phyloP scores from a whole-genome alignment of 2,329 filamentous ascomycete species.

The Neonectria hederae region DNA sequence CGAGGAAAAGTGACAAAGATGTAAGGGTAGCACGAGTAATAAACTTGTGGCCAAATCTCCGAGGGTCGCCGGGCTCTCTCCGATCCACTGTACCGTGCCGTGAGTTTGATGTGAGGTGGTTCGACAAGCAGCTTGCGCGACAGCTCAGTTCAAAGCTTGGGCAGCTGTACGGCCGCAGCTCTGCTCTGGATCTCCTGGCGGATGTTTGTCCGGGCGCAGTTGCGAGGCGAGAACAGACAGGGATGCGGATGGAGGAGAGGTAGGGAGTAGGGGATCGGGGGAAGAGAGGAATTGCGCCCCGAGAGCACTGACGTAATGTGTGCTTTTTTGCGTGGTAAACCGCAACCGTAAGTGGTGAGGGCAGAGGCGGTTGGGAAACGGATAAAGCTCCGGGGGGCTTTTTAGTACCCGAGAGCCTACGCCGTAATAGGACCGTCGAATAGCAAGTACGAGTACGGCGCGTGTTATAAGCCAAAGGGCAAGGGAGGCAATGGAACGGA shows the following conservation, averaged over 20 bases:
- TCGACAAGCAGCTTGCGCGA: conserved; percentile 28
- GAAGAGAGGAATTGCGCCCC: conserved; percentile 33
- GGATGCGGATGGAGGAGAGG: conserved; percentile 13
- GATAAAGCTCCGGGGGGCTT: background rate
- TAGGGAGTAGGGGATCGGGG: conserved; percentile 30
- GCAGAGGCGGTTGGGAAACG: background rate
- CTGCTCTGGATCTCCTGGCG: conserved; percentile 15
- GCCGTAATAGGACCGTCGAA: background rate
- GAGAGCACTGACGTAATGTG: conserved; percentile 40
- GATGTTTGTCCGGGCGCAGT: conserved; percentile 7
- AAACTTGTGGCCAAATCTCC: conserved; percentile 31
- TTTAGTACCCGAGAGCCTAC: background rate
- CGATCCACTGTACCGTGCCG: conserved; percentile 30
- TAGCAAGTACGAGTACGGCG: background rate
- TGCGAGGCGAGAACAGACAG: conserved; percentile 14
- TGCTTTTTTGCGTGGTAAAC: conserved; percentile 19
- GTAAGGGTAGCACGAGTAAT: conserved; percentile 14
- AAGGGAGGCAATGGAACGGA: background rate
- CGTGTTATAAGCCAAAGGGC: background rate
- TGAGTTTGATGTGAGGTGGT: conserved; percentile 41
- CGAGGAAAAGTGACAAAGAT: background rate
- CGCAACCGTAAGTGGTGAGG: conserved; percentile 18
- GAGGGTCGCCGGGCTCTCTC: conserved; percentile 26
- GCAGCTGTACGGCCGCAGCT: conserved; percentile 39
- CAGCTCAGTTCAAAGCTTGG: conserved; percentile 35